Conservation (phyloP, 1,284 basidiomycete genomes). For the Puccinia sorghi region DNA sequence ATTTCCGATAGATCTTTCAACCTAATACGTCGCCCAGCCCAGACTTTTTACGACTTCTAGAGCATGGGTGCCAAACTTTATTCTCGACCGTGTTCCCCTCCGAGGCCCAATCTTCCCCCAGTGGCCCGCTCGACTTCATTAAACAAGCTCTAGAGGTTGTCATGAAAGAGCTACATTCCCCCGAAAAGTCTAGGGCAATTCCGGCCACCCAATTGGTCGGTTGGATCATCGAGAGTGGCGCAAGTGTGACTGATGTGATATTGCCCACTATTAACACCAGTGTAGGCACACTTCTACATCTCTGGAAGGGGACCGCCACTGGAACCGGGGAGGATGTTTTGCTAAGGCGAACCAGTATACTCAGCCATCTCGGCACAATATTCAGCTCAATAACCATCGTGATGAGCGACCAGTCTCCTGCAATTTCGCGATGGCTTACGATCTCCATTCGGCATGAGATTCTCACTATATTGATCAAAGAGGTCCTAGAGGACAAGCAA, state of each 20-base stretch:
- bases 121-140: constrained; percentile 63
- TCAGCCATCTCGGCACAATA: constrained; percentile 33
- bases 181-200: constrained; percentile 85
- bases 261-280: constrained; percentile 19
- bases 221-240: constrained; percentile 45
- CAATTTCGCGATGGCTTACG: constrained; percentile 11
- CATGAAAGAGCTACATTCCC: constrained; percentile 73
- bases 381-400: constrained; percentile 29
- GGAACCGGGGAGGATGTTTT: constrained; percentile 4
- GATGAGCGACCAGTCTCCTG: background rate
- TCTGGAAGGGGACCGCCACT: constrained; percentile 30
- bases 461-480: constrained; percentile 26
- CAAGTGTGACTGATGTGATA: constrained; percentile 29
- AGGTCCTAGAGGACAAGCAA: constrained; percentile 12
- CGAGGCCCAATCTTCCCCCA: constrained; percentile 55
- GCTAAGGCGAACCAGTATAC: constrained; percentile 25
- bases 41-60: constrained; percentile 70
- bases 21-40: constrained; percentile 66
- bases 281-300: constrained; percentile 13
- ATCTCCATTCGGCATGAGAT: constrained; percentile 23
- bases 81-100: constrained; percentile 69
- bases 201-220: constrained; percentile 74
- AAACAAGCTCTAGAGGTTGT: constrained; percentile 77
- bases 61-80: constrained; percentile 70
- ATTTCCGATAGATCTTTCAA: constrained; percentile 73